Base-by-base conservation (phyloP, 1,139 yeast genomes). In the Kodamaea arcana region DNA sequence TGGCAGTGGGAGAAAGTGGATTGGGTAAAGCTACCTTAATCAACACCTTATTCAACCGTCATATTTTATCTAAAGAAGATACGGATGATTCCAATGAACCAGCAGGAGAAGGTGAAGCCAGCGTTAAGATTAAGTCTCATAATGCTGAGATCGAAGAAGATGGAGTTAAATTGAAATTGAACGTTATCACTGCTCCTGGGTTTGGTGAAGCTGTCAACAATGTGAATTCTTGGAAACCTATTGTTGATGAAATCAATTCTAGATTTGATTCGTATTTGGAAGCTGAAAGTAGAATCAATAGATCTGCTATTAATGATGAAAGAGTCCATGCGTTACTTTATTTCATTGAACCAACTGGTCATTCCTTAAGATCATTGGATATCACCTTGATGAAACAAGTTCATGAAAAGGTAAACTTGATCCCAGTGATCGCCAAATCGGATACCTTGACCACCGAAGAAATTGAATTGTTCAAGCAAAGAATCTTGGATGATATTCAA, bases 341-440 rank as follows among this genome's bases (percentile, higher is more conserved):
- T 62, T 87, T 94, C 52, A 85, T 94, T 53, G 97, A 90, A 64
- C 98, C 97, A 51, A 90, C 97, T 16, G 98, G 97, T 39, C 98
- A 92, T 62, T 80, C 88, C 27, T 75, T 92, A 58, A 85, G 82
- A 59, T 80, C 96, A 14, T 72, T 94, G 54, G 99, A 94, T 59
- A 81, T 92, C 46, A 81, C 79, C 41, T 84, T 88, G 52, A 87
- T 92, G 92, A 82, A 82, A 57, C 80, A 81, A 58, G 78, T 92
- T 41, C 95, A 88, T 65, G 83, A 83, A 56, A 88, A 87, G 62
- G 97, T 92, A 42, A 92, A 92, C 58, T 72, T 92, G 59, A 86
- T 92, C 46, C 99, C 99, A 31, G 78, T 92, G 32, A 86, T 94
- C 61, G 94, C 98, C 45, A 92, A 92, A 64, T 79, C 96, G 12